A percentile compares a stretch with the other conserved stretches of the same genome.
Conservation (phyloP, 2,329 filamentous ascomycete species). For the Nemania sp. region DNA sequence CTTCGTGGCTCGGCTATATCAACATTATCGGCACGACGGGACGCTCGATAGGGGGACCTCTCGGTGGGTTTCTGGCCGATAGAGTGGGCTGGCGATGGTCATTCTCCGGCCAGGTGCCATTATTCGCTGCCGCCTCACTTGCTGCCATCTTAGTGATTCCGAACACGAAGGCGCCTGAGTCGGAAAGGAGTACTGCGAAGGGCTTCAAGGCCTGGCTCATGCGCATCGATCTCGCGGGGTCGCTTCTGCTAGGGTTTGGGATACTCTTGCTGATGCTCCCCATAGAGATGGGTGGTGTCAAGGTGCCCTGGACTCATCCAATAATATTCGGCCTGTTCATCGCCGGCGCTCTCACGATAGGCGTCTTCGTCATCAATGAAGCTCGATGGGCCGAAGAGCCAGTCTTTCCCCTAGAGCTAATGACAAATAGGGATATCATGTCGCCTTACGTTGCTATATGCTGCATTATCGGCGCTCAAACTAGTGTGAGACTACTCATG, state of each 20-base stretch:
- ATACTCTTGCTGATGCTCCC: constrained; percentile 47
- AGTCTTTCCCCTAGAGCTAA: constrained; percentile 60
- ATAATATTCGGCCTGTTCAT: constrained; percentile 41
- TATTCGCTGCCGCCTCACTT: constrained; percentile 55
- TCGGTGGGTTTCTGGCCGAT: constrained; percentile 66
- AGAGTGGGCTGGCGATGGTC: constrained; percentile 70
- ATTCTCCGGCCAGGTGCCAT: constrained; percentile 61
- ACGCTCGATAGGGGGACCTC: constrained; percentile 55
- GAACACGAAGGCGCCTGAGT: constrained; percentile 25
- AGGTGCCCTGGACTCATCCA: constrained; percentile 46
- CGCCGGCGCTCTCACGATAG: constrained; percentile 37
- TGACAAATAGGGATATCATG: constrained; percentile 56
- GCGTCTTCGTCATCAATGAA: constrained; percentile 46
- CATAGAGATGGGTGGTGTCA: constrained; percentile 46
- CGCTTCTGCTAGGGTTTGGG: constrained; percentile 47
- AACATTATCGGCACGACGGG: constrained; percentile 58
- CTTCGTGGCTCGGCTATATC: constrained; percentile 57
- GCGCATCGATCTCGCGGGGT: constrained; percentile 64
- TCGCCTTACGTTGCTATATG: constrained; percentile 57
- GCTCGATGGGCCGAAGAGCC: constrained; percentile 55
- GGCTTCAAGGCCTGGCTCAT: constrained; percentile 45
- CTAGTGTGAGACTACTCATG: constrained; percentile 50
- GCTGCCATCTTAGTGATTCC: constrained; percentile 46
- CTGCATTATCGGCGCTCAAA: constrained; percentile 61
- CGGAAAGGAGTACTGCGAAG: constrained; percentile 15